phyloP scores from a whole-genome alignment of 2,329 filamentous ascomycete species.

The Phoma sp. region DNA sequence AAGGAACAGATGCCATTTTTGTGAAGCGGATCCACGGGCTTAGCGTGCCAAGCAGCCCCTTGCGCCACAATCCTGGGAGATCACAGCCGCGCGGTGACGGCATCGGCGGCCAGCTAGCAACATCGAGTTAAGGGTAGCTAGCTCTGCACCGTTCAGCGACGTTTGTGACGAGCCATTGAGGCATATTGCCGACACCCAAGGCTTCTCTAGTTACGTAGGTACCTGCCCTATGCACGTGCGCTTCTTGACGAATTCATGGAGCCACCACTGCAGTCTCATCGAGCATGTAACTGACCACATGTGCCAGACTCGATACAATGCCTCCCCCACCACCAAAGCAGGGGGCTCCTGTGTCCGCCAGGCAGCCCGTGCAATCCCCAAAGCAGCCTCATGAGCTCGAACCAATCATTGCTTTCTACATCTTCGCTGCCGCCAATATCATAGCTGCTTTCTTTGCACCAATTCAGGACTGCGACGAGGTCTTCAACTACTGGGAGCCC shows the following conservation, averaged over 20 bases:
- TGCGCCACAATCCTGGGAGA: conserved; percentile 22
- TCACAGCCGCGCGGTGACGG: conserved; percentile 15
- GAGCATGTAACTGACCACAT: conserved; percentile 28
- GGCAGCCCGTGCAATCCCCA: background rate
- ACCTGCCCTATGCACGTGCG: background rate
- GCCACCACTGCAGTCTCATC: background rate
- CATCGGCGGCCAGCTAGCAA: conserved; percentile 3
- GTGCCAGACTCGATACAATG: conserved; percentile 13
- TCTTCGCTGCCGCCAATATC: conserved; percentile 75
- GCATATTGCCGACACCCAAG: conserved; percentile 23
- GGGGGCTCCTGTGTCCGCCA: conserved; percentile 8
- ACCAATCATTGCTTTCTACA: conserved; percentile 78
- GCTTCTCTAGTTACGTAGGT: background rate
- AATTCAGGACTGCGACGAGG: conserved; percentile 97
- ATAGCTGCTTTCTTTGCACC: conserved; percentile 82
- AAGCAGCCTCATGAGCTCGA: conserved; percentile 57
- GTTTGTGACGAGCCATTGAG: conserved; percentile 8
- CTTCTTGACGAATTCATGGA: background rate
- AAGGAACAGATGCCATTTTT: conserved; percentile 36
- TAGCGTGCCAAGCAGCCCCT: conserved; percentile 14
- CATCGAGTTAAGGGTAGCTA: conserved; percentile 9
- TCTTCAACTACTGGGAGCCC: conserved; percentile 99
- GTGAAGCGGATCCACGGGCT: conserved; percentile 25
- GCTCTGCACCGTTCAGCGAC: conserved; percentile 4
- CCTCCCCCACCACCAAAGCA: conserved; percentile 12